Evolutionary conservation across 768 basidiomycete species (phyloP).

Genomic region (Naganishia friedmannii): DNA sequence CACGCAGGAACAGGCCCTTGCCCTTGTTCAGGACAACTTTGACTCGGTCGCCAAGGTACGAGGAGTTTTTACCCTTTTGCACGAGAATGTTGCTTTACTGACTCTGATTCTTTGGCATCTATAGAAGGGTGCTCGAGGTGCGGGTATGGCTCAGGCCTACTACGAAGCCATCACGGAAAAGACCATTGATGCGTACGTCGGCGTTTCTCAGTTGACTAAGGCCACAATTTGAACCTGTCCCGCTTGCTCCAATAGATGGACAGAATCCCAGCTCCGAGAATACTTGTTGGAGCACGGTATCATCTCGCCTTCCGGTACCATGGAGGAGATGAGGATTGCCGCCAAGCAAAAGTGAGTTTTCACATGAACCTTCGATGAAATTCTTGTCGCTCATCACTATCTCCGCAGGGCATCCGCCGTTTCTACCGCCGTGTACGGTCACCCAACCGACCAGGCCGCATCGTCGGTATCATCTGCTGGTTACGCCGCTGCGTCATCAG

Average conservation of each 20-base stretch:
- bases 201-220: not conserved
- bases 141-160: slow-evolving; percentile 48
- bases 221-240: not conserved
- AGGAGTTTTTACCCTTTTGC: not conserved
- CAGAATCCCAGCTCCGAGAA: slow-evolving; percentile 74
- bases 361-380: not conserved
- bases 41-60: slow-evolving; percentile 44
- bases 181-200: slow-evolving; percentile 59
- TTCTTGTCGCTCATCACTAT: slow-evolving; percentile 49
- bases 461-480: slow-evolving; percentile 45
- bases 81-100: not conserved
- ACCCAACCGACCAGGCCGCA: slow-evolving; percentile 53
- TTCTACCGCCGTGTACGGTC: slow-evolving; percentile 58
- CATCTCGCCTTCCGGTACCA: slow-evolving; percentile 72
- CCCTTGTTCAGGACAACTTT: slow-evolving; percentile 53
- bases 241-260: slow-evolving; percentile 58
- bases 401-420: slow-evolving; percentile 58
- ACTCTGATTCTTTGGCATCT: not conserved
- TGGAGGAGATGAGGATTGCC: slow-evolving; percentile 73
- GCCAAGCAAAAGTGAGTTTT: slow-evolving; percentile 63
- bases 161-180: slow-evolving; percentile 58
- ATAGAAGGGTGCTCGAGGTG: slow-evolving; percentile 42
- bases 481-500: slow-evolving; percentile 38
- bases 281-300: slow-evolving; percentile 85
- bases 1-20: slow-evolving; percentile 54